Base-by-base conservation (phyloP, 1,284 basidiomycete genomes). In the Cystobasidium slooffiae region DNA sequence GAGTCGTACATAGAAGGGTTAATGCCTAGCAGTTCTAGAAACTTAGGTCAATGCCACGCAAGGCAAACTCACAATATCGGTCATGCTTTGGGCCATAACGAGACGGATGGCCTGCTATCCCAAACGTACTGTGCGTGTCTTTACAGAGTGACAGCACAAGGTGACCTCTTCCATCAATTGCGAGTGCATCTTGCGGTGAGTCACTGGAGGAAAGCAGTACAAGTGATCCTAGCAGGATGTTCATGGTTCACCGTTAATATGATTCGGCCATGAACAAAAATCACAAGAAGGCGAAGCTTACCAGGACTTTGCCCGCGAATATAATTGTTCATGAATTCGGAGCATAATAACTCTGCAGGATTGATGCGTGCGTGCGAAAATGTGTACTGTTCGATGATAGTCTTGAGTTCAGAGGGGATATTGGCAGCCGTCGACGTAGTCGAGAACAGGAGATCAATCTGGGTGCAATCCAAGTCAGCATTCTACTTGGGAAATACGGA, bases 281-380 rank as follows among this genome's bases (percentile, higher is more conserved):
- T 31, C 24, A 37, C 53, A 12, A 12, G 20, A 12, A 56, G 51
- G 14, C 10, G 9, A 1, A 20, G 37, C 56, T 12, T 41, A 59
- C 56, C 56, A 43, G 10, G 9, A 12, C 4, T 24, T 10, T 59
- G 41, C 20, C 46, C 24, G 20, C 70, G 62, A 10, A 73, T 49
- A 44, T 73, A 73, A 18, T 10, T 66, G 22, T 65, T 44, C 70
- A 73, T 73, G 39, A 73, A 73, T 6, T n/a, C n/a, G 9, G 62
- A n/a, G 37, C 43, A 31, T n/a, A 73, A 63, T 41, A 73, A 37
- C 5, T 49, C 49, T 18, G 70, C 49, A 6, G 63, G 61, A 39
- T 73, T 59, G 14, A 73, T 46, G 58, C 62, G 52, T 7, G 70
- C 70, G 41, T 58, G 41, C 46, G 62, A 53, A 39, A 66, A 73